Conservation (phyloP, 2,329 filamentous ascomycete species). For the Diaporthe batatas region DNA sequence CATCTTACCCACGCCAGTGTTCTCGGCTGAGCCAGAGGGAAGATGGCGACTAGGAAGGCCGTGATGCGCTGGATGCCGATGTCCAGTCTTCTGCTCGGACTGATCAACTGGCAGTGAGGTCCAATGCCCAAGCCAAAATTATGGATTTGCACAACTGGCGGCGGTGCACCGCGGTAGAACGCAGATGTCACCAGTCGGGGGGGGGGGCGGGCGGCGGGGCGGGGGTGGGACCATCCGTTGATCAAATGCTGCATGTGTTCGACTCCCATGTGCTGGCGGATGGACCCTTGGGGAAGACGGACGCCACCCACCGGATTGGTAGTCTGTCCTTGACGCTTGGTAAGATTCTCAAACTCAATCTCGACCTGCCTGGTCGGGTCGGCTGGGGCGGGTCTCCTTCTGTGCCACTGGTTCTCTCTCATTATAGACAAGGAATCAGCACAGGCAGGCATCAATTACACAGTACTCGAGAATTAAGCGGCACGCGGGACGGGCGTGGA, state of each 20-base stretch:
- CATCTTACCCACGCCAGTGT: not conserved
- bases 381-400: not conserved
- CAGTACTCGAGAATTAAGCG: not conserved
- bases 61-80: not conserved
- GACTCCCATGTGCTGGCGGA: constrained; percentile 23
- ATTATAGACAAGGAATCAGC: constrained; percentile 24
- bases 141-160: constrained; percentile 4
- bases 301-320: constrained; percentile 4
- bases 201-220: no score
- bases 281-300: constrained; percentile 3
- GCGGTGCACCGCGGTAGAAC: not conserved
- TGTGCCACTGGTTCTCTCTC: not conserved
- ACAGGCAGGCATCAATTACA: not conserved
- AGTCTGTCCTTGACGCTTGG: constrained; percentile 25
- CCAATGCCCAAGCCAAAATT: not conserved
- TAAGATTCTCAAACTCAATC: constrained; percentile 32
- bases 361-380: not conserved
- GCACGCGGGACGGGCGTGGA: constrained; percentile 19
- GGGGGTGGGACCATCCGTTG: constrained; percentile 22
- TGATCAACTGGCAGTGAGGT: not conserved
- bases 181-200: not conserved
- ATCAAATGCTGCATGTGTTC: not conserved
- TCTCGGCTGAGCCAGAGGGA: constrained; percentile 8
- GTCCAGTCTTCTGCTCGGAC: not conserved
- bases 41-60: constrained; percentile 1